These are phyloP conservation scores for Nidula niveotomentosa DNA, from an alignment of 1,284 basidiomycete species.

Conservation along the genomic window DNA sequence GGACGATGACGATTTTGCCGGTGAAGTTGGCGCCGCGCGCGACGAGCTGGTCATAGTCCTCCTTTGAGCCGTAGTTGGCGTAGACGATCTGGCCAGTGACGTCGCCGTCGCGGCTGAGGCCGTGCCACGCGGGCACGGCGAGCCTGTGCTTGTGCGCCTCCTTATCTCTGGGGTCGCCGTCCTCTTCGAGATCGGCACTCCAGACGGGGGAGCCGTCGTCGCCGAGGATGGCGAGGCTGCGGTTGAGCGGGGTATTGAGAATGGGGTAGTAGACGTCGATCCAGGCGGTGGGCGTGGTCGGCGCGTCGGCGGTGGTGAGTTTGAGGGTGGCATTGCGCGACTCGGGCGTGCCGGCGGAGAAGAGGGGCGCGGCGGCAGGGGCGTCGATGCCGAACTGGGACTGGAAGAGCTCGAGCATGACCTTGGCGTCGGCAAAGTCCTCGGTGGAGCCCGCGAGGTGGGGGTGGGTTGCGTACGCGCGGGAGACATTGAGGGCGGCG, in stretches of 20 bases:
- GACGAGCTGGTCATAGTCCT: slow-evolving; percentile 72
- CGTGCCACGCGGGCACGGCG: slow-evolving; percentile 68
- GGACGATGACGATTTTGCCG: slow-evolving; percentile 81
- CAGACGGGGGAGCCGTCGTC: slow-evolving; percentile 58
- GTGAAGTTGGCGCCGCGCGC: slow-evolving; percentile 68
- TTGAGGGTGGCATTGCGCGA: slow-evolving; percentile 66
- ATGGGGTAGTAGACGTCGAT: slow-evolving; percentile 84
- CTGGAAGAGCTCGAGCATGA: slow-evolving; percentile 64
- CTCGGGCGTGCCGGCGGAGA: slow-evolving; percentile 59
- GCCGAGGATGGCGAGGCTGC: slow-evolving; percentile 59
- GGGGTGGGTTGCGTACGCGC: slow-evolving; percentile 62
- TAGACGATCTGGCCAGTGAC: slow-evolving; percentile 75
- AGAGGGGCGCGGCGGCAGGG: slow-evolving; percentile 51
- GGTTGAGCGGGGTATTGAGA: slow-evolving; percentile 73
- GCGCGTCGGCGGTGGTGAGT: slow-evolving; percentile 38
- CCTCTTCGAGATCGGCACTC: slow-evolving; percentile 71
- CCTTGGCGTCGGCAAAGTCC: slow-evolving; percentile 66
- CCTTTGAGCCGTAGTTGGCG: slow-evolving; percentile 79
- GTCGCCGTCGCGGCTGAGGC: slow-evolving; percentile 64
- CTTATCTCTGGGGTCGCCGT: slow-evolving; percentile 60
- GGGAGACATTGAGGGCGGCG: slow-evolving; percentile 56
- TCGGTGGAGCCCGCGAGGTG: slow-evolving; percentile 70
- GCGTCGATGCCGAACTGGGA: slow-evolving; percentile 53
- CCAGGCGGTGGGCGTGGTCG: slow-evolving; percentile 63
- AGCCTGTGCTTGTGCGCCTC: slow-evolving; percentile 62